Base-by-base conservation (phyloP, 495 filamentous ascomycete genomes). In the Daldinia bambusicola region DNA sequence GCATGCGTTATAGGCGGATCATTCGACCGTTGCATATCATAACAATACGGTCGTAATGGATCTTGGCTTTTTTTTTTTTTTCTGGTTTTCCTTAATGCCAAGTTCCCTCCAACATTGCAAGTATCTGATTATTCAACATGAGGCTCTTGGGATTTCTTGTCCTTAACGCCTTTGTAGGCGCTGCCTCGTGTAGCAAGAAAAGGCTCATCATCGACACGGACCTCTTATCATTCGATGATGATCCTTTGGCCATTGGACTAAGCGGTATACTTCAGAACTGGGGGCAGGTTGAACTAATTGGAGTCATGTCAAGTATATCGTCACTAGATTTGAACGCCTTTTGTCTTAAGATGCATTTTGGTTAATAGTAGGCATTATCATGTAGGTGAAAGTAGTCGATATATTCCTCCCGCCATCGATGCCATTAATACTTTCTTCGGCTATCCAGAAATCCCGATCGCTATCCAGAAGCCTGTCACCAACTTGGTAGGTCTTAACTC, bases 341-440 rank as follows among this genome's bases (percentile, higher is more conserved):
- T 0, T n/a, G 16, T 30, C 31, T 16, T 14, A 8, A 16, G n/a
- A 16, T 12, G 1, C 18, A 22, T 14, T 12, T 12, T 37, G 38
- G 20, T 48, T 36, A 8, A 43, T 14, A 26, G 16, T 61, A 48
- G 58, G 4, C 2, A 48, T 36, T 30, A 2, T 20, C 14, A 7
- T 20, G 40, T 40, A 77, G 75, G 70, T 36, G 68, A 76, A 26
- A 63, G 69, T 32, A 78, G 75, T 48, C 76, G 76, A 43, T 78
- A 64, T 62, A 75, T 60, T 14, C 66, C 75, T 12, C 76, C 76
- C 26, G 76, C 67, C 1, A 59, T 76, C 45, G 76, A 78, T 31
- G 76, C 76, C 4, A 75, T 78, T 12, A 73, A 78, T 32, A 78
- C 76, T n/a, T 77, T 60, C 26, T 78, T 71, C 22, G 73, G 75